Conservation (phyloP, 257 asterid genomes). For the Lavandula angustifolia region DNA sequence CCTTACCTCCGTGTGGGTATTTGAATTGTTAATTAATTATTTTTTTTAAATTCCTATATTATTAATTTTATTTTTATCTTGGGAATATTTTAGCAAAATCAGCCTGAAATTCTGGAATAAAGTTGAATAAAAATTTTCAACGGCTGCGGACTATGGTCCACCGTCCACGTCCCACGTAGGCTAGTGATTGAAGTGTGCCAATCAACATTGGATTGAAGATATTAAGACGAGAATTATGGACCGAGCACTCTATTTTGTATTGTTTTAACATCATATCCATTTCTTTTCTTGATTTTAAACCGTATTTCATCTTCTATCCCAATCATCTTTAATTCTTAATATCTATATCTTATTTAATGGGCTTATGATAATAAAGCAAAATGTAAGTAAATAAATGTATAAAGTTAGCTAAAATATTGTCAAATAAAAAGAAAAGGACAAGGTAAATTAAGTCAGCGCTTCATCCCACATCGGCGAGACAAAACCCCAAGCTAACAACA, state of each 20-base stretch:
- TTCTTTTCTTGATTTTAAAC: background rate
- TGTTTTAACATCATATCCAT: slow-evolving; percentile 8
- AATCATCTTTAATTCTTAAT: background rate
- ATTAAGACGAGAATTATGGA: slow-evolving; percentile 36
- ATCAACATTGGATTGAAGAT: slow-evolving; percentile 26
- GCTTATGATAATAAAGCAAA: background rate
- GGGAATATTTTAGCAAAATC: background rate
- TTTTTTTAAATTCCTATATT: too few species aligned
- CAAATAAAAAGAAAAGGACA: background rate
- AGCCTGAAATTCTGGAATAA: background rate
- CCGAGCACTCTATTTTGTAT: slow-evolving; percentile 35
- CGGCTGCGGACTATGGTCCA: background rate
- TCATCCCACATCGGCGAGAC: background rate
- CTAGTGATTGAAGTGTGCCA: slow-evolving; percentile 31
- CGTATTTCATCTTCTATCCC: background rate
- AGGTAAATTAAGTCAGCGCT: background rate
- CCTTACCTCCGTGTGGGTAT: too few species aligned
- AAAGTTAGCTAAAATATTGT: background rate
- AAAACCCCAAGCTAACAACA: background rate
- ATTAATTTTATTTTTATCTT: too few species aligned
- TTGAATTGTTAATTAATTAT: too few species aligned
- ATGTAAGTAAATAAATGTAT: background rate
- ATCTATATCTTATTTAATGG: background rate
- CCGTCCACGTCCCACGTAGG: slow-evolving; percentile 19
- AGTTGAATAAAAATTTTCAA: background rate